Evolutionary conservation across 2,329 filamentous ascomycete species (phyloP).

Genomic region (Fusarium pseudocircinatum): DNA sequence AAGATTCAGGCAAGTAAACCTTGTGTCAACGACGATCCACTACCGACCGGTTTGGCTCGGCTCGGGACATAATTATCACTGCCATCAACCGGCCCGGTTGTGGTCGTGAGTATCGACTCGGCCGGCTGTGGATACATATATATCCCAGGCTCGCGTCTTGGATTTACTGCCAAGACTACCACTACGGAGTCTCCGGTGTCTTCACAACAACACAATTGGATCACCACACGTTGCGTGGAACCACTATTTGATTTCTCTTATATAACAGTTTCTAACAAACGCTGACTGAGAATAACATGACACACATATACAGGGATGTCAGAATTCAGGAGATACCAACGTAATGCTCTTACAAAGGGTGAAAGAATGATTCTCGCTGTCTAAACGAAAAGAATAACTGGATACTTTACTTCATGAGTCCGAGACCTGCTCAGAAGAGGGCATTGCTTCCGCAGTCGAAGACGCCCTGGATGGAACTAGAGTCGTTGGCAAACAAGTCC

Average conservation of each 20-base stretch:
- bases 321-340: conserved; percentile 2
- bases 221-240: conserved; percentile 28
- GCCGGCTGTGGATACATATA: conserved; percentile 34
- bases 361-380: conserved; percentile 25
- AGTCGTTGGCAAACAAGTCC: conserved; percentile 44
- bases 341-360: conserved; percentile 28
- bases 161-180: conserved; percentile 25
- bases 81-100: conserved; percentile 12
- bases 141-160: conserved; percentile 17
- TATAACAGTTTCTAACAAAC: conserved; percentile 39
- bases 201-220: conserved; percentile 24
- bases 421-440: conserved; percentile 43
- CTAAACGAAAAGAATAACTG: conserved; percentile 25
- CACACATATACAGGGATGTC: conserved; percentile 39
- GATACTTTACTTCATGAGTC: conserved; percentile 9
- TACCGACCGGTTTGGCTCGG: conserved; percentile 17
- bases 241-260: conserved; percentile 43
- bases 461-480: conserved; percentile 43
- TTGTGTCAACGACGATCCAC: conserved; percentile 45
- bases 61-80: conserved; percentile 6
- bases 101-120: conserved; percentile 4
- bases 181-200: conserved; percentile 31
- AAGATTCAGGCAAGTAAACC: conserved; percentile 41
- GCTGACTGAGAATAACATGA: conserved; percentile 35
- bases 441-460: conserved; percentile 50